Evolutionary conservation across 441 rosid genomes (phyloP), one percentile per base, ranked within the genome.

Genomic region (Corymbia citriodora): DNA sequence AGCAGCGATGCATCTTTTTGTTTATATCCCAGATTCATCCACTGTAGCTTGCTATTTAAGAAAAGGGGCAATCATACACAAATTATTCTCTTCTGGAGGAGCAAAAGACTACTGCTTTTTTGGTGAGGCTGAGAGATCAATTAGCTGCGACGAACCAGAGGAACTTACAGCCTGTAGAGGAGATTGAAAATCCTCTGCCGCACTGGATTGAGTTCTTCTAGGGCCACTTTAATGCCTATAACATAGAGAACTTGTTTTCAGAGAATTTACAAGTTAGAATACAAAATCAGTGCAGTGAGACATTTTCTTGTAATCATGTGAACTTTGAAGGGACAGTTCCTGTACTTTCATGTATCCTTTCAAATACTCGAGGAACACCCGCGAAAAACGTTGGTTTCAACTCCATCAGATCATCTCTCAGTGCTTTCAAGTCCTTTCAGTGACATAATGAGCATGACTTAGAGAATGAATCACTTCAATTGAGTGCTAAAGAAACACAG

Each of bases 281-380:
- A 79, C 10, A 79, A 45, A 79, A 40, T 79, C 52, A 79, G 5
- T 23, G 52, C 40, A 36, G 49, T 19, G 83, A 72, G 83, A 36
- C 52, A 74, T 45, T 45, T 63, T 79, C 85, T 45, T 85, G 53
- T 83, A 87, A 52, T 82, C n/a, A n/a, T 59, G 36, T 31, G 50
- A 48, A 59, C n/a, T 27, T 21, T 21, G 29, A 31, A 65, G 36
- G 87, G 68, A 29, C 15, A 8, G 49, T 88, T 92, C 92, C 88
- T 92, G 72, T 95, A 90, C 99, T 96, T 94, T 97, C 99, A 40
- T 96, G 93, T 90, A 98, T 97, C 94, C 93, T 97, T 90, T 98
- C 99, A 18, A 94, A 97, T 53, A 98, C 99, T 90, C 99, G 94
- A 87, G 99, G 99, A 52, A 98, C 99, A 21, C 99, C 99, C 19